These are phyloP conservation scores for Monosporozyma aquatica DNA, from an alignment of 805 yeast species.

Conservation along the genomic window DNA sequence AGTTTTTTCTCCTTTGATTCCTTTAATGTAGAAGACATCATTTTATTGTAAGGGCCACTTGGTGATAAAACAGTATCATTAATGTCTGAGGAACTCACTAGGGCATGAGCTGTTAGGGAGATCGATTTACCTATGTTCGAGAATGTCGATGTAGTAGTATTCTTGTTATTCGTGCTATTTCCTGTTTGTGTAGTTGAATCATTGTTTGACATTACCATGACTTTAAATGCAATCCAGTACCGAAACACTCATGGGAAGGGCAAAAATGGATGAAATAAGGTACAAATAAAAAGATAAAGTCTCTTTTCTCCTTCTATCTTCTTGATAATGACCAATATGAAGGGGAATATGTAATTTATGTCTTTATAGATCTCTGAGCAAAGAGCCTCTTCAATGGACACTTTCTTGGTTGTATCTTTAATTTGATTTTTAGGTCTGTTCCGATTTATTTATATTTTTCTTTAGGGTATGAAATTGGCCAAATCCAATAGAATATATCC, in stretches of 20 bases:
- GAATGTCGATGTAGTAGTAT: conserved; percentile 9
- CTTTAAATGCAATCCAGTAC: too few species aligned
- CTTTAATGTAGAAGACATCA: neutral
- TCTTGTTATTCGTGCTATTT: neutral
- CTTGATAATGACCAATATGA: neutral
- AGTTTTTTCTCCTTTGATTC: neutral
- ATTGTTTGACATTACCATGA: conserved; percentile 1
- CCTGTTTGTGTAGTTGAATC: neutral
- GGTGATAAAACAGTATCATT: conserved; percentile 29
- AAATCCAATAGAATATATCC: too few species aligned
- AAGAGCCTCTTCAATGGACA: too few species aligned
- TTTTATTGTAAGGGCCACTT: conserved; percentile 25
- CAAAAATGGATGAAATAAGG: neutral
- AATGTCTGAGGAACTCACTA: conserved; percentile 37
- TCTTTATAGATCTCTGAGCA: neutral
- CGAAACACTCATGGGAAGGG: conserved; percentile 1
- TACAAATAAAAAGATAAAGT: too few species aligned
- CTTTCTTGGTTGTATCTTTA: too few species aligned
- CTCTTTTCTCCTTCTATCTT: too few species aligned
- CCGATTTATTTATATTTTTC: too few species aligned
- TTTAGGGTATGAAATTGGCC: too few species aligned
- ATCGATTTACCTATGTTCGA: conserved; percentile 39
- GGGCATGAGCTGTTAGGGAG: conserved; percentile 47
- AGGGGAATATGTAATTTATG: neutral
- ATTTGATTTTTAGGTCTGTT: too few species aligned